These are phyloP conservation scores for Tricholoma terreum DNA, from an alignment of 768 basidiomycete genomes.

Conservation along the genomic window DNA sequence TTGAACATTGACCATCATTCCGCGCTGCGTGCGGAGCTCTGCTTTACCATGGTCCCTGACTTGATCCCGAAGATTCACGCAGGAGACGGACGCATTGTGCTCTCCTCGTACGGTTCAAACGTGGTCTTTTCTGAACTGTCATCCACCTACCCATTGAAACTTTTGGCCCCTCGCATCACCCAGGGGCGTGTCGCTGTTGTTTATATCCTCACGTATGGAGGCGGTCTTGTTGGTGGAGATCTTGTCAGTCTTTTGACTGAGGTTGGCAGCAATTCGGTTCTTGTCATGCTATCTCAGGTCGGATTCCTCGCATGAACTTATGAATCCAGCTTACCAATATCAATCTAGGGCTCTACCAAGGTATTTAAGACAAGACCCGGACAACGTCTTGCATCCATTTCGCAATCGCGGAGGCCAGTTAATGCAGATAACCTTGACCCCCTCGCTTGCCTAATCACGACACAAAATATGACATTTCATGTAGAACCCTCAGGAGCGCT, in stretches of 20 bases:
- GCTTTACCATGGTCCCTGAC: conserved; percentile 11
- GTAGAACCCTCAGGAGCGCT: conserved; percentile 55
- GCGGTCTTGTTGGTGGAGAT: conserved; percentile 89
- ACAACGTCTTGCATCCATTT: conserved; percentile 46
- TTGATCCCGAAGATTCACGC: conserved; percentile 29
- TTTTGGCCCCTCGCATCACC: conserved; percentile 66
- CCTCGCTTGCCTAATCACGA: conserved; percentile 36
- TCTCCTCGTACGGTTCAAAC: conserved; percentile 49
- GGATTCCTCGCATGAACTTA: conserved; percentile 14
- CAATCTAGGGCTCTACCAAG: conserved; percentile 81
- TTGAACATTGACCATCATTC: conserved; percentile 1
- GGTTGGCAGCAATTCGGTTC: conserved; percentile 51
- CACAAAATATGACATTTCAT: conserved; percentile 59
- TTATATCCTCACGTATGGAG: conserved; percentile 86
- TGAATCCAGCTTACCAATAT: neutral
- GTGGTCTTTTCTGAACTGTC: conserved; percentile 72
- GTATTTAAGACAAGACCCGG: conserved; percentile 81
- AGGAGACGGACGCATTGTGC: conserved; percentile 59
- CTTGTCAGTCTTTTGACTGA: conserved; percentile 58
- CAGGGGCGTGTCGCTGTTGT: conserved; percentile 56
- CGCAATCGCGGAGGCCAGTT: conserved; percentile 2
- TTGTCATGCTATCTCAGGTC: conserved; percentile 86
- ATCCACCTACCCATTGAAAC: conserved; percentile 84
- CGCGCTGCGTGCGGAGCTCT: neutral
- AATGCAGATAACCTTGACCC: neutral